These are phyloP conservation scores for Betula pendula DNA, from an alignment of 306 rosid genomes.

Conservation along the genomic window DNA sequence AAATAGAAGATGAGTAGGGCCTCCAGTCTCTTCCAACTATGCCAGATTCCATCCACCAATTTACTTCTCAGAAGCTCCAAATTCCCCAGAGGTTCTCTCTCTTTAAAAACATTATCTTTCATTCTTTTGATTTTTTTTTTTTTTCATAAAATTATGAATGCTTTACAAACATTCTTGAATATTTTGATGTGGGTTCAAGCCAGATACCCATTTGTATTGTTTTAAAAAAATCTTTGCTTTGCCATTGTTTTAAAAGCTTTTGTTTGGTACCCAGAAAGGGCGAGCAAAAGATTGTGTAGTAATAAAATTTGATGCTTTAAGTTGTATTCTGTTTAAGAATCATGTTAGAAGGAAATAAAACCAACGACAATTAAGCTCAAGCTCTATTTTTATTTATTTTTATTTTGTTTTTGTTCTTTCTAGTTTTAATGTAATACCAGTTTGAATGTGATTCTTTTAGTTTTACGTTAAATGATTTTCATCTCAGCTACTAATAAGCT, in stretches of 20 bases:
- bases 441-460: background rate
- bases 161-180: background rate
- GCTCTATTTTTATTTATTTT: background rate
- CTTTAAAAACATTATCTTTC: background rate
- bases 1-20: slow-evolving; percentile 45
- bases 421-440: background rate
- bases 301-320: background rate
- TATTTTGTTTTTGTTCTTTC: background rate
- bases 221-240: background rate
- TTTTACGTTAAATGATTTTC: slow-evolving; percentile 15
- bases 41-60: slow-evolving; percentile 50
- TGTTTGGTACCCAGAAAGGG: background rate
- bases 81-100: slow-evolving; percentile 42
- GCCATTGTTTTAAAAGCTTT: background rate
- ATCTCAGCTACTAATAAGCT: slow-evolving; percentile 3
- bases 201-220: background rate
- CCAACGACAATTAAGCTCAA: background rate
- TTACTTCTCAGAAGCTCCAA: slow-evolving; percentile 32
- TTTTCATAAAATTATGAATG: no score
- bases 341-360: background rate
- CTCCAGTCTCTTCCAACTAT: slow-evolving; percentile 57
- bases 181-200: background rate
- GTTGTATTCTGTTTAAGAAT: background rate
- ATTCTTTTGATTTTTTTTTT: background rate
- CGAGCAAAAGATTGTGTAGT: background rate